phyloP scores from a whole-genome alignment of 2,329 filamentous ascomycete species.

The Laburnicola sp. region DNA sequence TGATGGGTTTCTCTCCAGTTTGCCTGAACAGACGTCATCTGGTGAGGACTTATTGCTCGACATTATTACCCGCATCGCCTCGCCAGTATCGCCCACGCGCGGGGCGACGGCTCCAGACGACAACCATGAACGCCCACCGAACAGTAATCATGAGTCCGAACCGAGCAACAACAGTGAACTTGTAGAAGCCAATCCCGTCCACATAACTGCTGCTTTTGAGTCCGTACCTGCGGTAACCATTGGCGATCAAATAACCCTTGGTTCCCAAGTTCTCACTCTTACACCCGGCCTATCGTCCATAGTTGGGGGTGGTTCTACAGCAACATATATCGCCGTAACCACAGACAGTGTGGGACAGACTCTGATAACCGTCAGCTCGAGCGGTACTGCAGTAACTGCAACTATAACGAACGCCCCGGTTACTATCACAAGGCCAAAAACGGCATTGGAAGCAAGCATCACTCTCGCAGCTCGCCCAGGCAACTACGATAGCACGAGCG shows the following conservation, averaged over 20 bases:
- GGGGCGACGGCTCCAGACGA: no score
- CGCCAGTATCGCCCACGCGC: neutral
- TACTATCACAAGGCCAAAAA: constrained; percentile 23
- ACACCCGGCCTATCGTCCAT: constrained; percentile 34
- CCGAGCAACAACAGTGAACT: neutral
- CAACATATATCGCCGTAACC: constrained; percentile 28
- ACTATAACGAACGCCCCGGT: constrained; percentile 26
- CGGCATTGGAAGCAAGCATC: constrained; percentile 26
- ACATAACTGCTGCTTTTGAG: neutral
- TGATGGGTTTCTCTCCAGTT: neutral
- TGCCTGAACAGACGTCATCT: neutral
- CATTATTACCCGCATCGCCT: constrained; percentile 1
- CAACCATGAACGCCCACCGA: no score
- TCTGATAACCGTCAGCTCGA: constrained; percentile 31
- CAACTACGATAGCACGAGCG: neutral
- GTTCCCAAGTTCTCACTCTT: constrained; percentile 25
- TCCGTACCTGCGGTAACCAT: constrained; percentile 8
- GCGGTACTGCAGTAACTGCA: constrained; percentile 31
- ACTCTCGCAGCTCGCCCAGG: constrained; percentile 16
- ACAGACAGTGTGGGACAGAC: constrained; percentile 31
- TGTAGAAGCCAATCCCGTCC: neutral
- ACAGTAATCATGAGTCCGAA: neutral
- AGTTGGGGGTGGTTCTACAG: constrained; percentile 22
- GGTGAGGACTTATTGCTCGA: constrained; percentile 1
- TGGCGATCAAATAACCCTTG: constrained; percentile 21